A percentile compares a stretch with the other conserved stretches of the same genome.
Evolutionary conservation across 768 basidiomycete species (phyloP).

Genomic region (Lentinula guzmanii): DNA sequence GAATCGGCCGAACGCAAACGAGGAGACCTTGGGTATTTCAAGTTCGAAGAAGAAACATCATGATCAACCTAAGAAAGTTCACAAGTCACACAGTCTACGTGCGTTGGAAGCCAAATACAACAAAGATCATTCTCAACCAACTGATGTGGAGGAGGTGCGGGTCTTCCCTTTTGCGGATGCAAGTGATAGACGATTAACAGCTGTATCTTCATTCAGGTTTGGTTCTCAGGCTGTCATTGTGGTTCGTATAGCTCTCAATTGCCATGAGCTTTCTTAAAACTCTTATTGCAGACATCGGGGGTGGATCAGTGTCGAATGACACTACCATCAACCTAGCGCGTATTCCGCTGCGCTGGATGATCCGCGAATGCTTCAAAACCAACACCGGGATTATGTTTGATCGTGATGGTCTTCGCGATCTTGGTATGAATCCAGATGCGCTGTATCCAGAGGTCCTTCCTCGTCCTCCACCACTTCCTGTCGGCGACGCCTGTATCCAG

Average conservation of each 20-base stretch:
- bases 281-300: constrained; percentile 56
- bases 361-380: constrained; percentile 54
- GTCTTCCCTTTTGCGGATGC: neutral
- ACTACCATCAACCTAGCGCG: constrained; percentile 56
- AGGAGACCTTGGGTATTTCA: neutral
- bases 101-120: neutral
- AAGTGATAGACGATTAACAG: neutral
- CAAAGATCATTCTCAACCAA: constrained; percentile 26
- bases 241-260: constrained; percentile 32
- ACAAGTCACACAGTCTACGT: neutral
- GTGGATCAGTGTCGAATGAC: constrained; percentile 58
- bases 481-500: constrained; percentile 17
- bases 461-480: constrained; percentile 33
- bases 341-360: constrained; percentile 74
- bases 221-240: constrained; percentile 74
- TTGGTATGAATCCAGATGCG: constrained; percentile 39
- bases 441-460: constrained; percentile 38
- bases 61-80: neutral
- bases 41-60: neutral
- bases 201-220: constrained; percentile 33
- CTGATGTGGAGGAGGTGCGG: constrained; percentile 53
- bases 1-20: constrained; percentile 4
- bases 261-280: neutral
- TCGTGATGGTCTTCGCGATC: constrained; percentile 32
- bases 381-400: constrained; percentile 59